Percentiles rank a stretch among this genome's conserved stretches.
These are phyloP conservation scores for Triticum urartu DNA, from an alignment of 176 grass and related monocot species.

Conservation along the genomic window DNA sequence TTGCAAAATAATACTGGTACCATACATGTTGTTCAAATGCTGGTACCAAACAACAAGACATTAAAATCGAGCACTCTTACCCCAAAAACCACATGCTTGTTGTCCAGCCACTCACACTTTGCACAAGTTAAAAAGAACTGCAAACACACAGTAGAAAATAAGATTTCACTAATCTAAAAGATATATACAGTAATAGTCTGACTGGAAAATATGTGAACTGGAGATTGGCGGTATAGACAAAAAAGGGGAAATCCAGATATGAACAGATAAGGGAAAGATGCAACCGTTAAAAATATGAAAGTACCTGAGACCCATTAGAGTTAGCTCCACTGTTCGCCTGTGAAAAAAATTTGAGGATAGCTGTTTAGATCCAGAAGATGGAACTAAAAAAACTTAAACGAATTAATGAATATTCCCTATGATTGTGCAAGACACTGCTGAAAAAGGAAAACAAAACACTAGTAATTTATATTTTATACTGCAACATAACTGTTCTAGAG, in stretches of 20 bases:
- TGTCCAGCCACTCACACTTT: slow-evolving; percentile 99
- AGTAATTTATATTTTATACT: background rate
- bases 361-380: slow-evolving; percentile 6
- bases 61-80: slow-evolving; percentile 47
- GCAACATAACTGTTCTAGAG: background rate
- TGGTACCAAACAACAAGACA: background rate
- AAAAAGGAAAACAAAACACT: background rate
- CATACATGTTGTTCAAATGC: background rate
- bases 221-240: background rate
- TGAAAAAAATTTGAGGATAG: background rate
- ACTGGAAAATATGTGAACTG: background rate
- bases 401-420: background rate
- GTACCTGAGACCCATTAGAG: slow-evolving; percentile 95
- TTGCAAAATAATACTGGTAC: background rate
- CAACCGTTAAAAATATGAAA: background rate
- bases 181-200: background rate
- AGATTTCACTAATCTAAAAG: background rate
- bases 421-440: background rate
- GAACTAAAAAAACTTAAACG: background rate
- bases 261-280: background rate
- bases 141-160: slow-evolving; percentile 30
- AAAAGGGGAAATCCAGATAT: background rate
- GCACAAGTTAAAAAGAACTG: slow-evolving; percentile 97
- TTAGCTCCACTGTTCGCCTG: slow-evolving; percentile 93
- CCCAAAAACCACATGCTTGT: slow-evolving; percentile 97